Base-by-base conservation (phyloP, 345 rosid genomes). In the Lumnitzera racemosa region DNA sequence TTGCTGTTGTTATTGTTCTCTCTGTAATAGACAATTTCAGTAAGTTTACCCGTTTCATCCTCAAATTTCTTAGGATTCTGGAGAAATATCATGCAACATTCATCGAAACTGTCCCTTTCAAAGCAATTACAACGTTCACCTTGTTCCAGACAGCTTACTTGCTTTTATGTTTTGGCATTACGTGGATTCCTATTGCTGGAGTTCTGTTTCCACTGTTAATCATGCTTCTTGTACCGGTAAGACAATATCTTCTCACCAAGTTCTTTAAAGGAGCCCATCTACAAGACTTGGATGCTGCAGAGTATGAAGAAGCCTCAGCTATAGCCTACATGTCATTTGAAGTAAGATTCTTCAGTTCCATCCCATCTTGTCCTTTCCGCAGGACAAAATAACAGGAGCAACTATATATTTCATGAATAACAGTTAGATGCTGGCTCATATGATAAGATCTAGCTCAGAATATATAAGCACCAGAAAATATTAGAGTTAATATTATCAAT, bases 121-220 rank as follows among this genome's bases (percentile, higher is more conserved):
- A 81, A 70, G 56, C 83, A 47, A 81, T 80, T 49, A 83, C 82
- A 15, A 15, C 14, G 46, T 86, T 86, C 72, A 86, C 94, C 20
- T 60, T 80, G 74, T 86, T 86, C 75, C 94, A 86, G 80, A 74
- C 86, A 36, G 67, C 27, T 49, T 86, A 86, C 69, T 62, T 87
- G 80, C 79, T 84, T 46, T 2, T 74, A 48, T 87, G 94, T 73
- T 87, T 87, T 57, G 90, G 94, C 61, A 55, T 87, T 24, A 87
- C 94, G 49, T 87, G 94, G 94, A 81, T 87, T 67, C 94, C 94
- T 2, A 66, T 84, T 55, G 94, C 94, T 46, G 90, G 94, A 11
- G 88, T 87, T 61, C 81, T 87, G 50, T 87, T 87, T 72, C 90
- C 90, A 4, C 66, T 87, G 59, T 57, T 87, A 64, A 87, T 87